phyloP scores from a whole-genome alignment of 495 filamentous ascomycete species.

The Aspergillus nidulans region DNA sequence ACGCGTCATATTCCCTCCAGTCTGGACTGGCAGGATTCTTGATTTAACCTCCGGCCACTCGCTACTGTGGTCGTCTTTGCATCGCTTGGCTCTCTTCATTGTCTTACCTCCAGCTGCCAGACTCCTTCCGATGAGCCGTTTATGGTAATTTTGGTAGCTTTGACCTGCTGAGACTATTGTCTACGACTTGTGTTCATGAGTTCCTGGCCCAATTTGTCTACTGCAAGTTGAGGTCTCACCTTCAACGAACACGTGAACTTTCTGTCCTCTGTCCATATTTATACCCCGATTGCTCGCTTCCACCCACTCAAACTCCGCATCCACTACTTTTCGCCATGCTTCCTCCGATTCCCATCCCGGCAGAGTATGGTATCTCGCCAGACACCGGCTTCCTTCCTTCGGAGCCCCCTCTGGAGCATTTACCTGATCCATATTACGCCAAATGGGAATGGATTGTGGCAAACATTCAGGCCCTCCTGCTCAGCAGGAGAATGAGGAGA shows the following conservation, averaged over 20 bases:
- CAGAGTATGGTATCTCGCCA: constrained; percentile 84
- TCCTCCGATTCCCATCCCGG: constrained; percentile 70
- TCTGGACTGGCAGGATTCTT: constrained; percentile 2
- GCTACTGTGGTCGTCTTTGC: not conserved
- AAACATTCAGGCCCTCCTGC: constrained; percentile 82
- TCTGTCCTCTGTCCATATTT: not conserved
- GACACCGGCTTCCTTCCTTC: constrained; percentile 84
- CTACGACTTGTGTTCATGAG: not conserved
- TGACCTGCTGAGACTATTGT: not conserved
- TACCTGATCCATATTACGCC: constrained; percentile 86
- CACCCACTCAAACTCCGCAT: not conserved
- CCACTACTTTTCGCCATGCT: constrained; percentile 54
- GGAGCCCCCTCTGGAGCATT: constrained; percentile 68
- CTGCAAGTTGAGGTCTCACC: not conserved
- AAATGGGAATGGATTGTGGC: constrained; percentile 83
- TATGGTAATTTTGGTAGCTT: not conserved
- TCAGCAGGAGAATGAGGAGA: constrained; percentile 73
- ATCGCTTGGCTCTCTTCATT: not conserved
- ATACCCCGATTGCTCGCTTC: not conserved
- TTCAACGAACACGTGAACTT: constrained; percentile 3
- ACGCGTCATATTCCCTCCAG: not conserved
- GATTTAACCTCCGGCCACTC: constrained; percentile 6
- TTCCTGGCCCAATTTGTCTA: not conserved
- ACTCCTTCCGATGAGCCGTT: not conserved
- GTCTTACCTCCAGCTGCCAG: not conserved